Base-by-base conservation (phyloP, 139 green algal species). In the Chlorokybus atmophyticus region DNA sequence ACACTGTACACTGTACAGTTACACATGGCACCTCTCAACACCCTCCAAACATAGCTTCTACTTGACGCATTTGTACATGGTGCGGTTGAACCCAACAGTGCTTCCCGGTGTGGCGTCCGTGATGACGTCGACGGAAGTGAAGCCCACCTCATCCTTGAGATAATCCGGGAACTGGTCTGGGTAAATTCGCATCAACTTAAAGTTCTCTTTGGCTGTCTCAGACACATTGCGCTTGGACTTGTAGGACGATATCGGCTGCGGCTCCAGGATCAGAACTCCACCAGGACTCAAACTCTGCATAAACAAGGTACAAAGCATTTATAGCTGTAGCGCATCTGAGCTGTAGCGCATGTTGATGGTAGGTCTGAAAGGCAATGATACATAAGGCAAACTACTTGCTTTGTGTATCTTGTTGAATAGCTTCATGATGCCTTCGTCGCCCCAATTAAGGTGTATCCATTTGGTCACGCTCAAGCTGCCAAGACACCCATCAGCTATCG, bases 381-480 rank as follows among this genome's bases (percentile, higher is more conserved):
- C 38, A 10, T 14, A 17, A 21, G 6, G 3, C 3, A 72, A 50
- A 4, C 57, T 48, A 21, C 51, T n/a, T n/a, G n/a, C n/a, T n/a
- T n/a, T 10, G 1, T 52, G 30, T 3, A 82, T 58, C 8, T 68
- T 60, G 1, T 47, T 25, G 62, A 95, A 93, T 1, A 94, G 44
- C 2, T 48, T 44, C 27, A 65, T 67, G 27, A 95, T 52, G 3
- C 79, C 87, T 0, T 52, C 76, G 32, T 95, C 87, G 0, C 87
- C 87, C 35, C 71, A 71, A 59, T 94, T 85, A 2, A 95, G 68
- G 58, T 95, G 87, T 28, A 94, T 77, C 87, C 87, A 95, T 68
- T 95, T 95, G 38, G 79, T 93, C 21, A 95, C 83, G 29, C 65
- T 82, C 24, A 93, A 69, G 62, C 75, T 83, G 49, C n/a, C n/a